Evolutionary conservation across 2,329 filamentous ascomycete genomes (phyloP).

Genomic region (Thermothelomyces thermophilus): DNA sequence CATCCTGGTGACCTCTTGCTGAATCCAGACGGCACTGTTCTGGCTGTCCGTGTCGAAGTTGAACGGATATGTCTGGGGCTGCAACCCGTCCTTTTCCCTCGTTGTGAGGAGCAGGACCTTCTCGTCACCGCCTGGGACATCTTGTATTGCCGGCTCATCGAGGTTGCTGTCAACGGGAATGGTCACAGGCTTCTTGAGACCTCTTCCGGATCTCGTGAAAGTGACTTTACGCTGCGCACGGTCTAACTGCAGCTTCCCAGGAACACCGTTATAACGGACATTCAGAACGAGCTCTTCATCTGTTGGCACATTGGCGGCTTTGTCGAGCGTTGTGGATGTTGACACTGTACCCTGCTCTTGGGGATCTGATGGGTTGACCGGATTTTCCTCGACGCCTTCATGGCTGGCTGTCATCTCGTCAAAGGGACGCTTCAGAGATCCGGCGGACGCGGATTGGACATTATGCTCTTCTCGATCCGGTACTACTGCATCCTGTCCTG

Average conservation of each 20-base stretch:
- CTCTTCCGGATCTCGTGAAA: conserved; percentile 18
- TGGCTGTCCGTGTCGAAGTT: conserved; percentile 18
- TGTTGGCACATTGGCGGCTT: not conserved
- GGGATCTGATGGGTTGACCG: conserved; percentile 1
- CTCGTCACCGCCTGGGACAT: conserved; percentile 21
- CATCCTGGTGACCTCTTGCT: conserved; percentile 12
- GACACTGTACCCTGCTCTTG: not conserved
- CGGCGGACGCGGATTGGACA: not conserved
- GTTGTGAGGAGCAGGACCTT: conserved; percentile 24
- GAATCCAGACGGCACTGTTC: conserved; percentile 14
- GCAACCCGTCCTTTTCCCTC: not conserved
- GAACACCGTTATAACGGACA: conserved; percentile 19
- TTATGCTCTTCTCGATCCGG: not conserved
- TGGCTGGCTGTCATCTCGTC: not conserved
- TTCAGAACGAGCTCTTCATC: conserved; percentile 10
- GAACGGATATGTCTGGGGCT: conserved; percentile 23
- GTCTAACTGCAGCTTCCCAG: conserved; percentile 22
- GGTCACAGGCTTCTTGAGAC: conserved; percentile 21
- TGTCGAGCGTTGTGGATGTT: not conserved
- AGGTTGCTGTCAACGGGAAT: conserved; percentile 22
- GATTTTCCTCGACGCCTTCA: not conserved
- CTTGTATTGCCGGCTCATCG: conserved; percentile 19
- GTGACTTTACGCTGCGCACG: conserved; percentile 8
- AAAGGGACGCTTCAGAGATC: conserved; percentile 2
- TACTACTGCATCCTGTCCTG: not conserved